Percentiles rank a stretch among this genome's conserved stretches.
Conservation (phyloP, 2,329 filamentous ascomycete genomes). For the Cryphonectria radicalis region DNA sequence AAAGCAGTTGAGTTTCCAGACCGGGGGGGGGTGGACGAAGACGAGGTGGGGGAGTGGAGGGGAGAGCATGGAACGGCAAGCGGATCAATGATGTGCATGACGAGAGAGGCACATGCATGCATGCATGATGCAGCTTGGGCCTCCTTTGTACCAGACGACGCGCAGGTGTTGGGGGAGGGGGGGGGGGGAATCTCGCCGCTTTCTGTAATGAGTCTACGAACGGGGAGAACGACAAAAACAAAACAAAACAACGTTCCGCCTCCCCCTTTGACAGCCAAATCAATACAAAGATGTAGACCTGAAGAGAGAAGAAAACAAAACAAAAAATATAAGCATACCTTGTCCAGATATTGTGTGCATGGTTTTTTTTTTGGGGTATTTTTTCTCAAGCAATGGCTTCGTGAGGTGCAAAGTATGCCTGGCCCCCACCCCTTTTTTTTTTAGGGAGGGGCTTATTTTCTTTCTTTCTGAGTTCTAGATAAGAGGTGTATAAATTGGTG, state of each 20-base stretch:
- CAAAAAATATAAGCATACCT: too few species aligned
- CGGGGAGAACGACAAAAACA: not conserved
- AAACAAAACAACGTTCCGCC: too few species aligned
- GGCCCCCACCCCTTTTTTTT: not conserved
- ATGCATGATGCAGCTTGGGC: not conserved
- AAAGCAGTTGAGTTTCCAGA: conserved; percentile 10
- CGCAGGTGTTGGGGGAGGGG: conserved; percentile 1
- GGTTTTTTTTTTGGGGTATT: too few species aligned
- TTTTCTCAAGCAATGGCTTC: too few species aligned
- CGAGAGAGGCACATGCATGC: not conserved
- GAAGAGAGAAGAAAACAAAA: not conserved
- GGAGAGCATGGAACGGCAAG: not conserved
- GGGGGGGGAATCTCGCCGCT: not conserved
- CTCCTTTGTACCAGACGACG: not conserved
- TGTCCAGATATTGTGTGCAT: too few species aligned
- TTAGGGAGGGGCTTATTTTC: not conserved
- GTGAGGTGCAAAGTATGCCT: conserved; percentile 14
- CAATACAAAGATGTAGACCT: conserved; percentile 29
- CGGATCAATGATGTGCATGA: not conserved
- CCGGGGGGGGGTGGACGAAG: not conserved
- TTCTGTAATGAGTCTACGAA: not conserved
- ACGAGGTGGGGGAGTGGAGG: not conserved
- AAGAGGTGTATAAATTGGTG: too few species aligned
- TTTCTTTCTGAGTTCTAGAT: not conserved
- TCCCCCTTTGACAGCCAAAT: conserved; percentile 3